Base-by-base conservation (phyloP, 495 filamentous ascomycete species). In the Saxispiralis lemnorum region DNA sequence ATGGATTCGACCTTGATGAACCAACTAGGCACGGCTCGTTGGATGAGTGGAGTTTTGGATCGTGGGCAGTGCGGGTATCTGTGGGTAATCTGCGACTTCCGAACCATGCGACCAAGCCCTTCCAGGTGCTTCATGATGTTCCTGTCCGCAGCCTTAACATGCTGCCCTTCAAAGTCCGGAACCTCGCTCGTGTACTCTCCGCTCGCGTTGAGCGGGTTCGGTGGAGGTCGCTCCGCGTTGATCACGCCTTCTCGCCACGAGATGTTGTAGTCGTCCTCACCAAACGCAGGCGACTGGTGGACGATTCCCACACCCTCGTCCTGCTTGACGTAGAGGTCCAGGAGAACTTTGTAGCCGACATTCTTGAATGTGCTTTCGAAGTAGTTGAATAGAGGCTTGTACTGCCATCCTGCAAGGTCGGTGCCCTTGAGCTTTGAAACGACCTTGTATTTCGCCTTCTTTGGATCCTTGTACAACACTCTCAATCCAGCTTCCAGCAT, bases 1-100 rank as follows among this genome's bases (percentile, higher is more conserved):
- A 89, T 81, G 31, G 73, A 69, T 15, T 77, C 70, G 39, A 96
- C 78, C 59, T 84, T 83, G 51, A 97, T 78, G 53, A 97, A 96
- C 89, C 89, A 97, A 2, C 87, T 76, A 14, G 89, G 84, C 16
- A 97, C 87, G 17, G 89, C 85, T 44, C 82, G 76, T 60, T 95
- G 89, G 57, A 97, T 95, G 48, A 96, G 69, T 7, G 88, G 89
- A 2, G 83, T 95, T 54, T 97, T 89, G 15, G 85, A 94, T 20
- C 89, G 77, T 72, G 84, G 88, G 63, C 89, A 97, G 69, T 86
- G 88, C 17, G 87, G 87, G 58, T 95, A 93, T 47, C 81, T 87
- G 66, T 97, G 89, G 60, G 73, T 92, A 42, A 93, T 72, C 61
- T 93, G 85, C 31, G 81, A 80, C 44, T 94, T 84, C 28, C 92